Conservation (phyloP, 2,329 filamentous ascomycete genomes). For the Geosmithia putterillii region DNA sequence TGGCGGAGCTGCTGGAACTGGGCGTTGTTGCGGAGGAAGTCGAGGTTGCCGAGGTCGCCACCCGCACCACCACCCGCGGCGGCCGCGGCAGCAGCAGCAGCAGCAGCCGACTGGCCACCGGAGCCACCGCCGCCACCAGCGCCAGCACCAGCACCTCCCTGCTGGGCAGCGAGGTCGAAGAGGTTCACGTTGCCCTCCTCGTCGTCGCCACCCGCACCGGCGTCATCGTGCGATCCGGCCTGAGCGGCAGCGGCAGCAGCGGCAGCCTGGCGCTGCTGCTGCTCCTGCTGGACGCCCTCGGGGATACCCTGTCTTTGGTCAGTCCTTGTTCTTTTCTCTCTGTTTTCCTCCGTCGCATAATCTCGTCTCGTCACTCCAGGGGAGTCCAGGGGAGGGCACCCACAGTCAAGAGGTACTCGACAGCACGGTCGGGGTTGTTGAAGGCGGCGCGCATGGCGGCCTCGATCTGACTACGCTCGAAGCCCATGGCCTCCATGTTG, state of each 20-base stretch:
- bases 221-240: slow-evolving; percentile 23
- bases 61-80: slow-evolving; percentile 36
- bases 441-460: slow-evolving; percentile 92
- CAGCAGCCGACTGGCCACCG: slow-evolving; percentile 20
- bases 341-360: not conserved
- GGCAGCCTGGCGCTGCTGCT: slow-evolving; percentile 36
- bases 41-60: slow-evolving; percentile 62
- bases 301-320: slow-evolving; percentile 63
- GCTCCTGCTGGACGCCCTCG: slow-evolving; percentile 65
- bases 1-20: slow-evolving; percentile 97
- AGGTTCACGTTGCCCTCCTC: slow-evolving; percentile 69
- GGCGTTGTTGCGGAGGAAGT: slow-evolving; percentile 88
- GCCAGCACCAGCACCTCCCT: slow-evolving; percentile 31
- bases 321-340: not conserved
- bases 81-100: slow-evolving; percentile 30
- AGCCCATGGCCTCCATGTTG: slow-evolving; percentile 97
- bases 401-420: slow-evolving; percentile 87
- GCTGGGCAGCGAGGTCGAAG: slow-evolving; percentile 84
- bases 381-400: slow-evolving; percentile 17
- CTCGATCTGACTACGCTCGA: slow-evolving; percentile 77
- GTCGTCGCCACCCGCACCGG: slow-evolving; percentile 30
- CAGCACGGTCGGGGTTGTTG: slow-evolving; percentile 92
- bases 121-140: slow-evolving; percentile 27
- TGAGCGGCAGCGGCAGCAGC: slow-evolving; percentile 29
- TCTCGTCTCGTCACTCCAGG: not conserved